Conservation (phyloP, 108 stramenopile species). For the Conticribra guillardii region DNA sequence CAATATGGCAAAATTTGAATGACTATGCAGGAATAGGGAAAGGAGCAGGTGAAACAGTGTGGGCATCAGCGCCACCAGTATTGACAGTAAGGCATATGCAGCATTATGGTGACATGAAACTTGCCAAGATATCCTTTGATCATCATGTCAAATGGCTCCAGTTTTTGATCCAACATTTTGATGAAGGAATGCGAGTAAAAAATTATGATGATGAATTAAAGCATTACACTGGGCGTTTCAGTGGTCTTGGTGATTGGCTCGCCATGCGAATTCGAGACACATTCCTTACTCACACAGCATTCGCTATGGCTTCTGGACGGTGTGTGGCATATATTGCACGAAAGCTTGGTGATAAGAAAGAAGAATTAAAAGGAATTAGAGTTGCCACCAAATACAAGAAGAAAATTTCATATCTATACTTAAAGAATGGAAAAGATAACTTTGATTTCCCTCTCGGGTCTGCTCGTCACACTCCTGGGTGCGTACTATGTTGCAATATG, state of each 20-base stretch:
- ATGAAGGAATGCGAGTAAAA: slow-evolving; percentile 31
- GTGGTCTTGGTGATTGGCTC: slow-evolving; percentile 60
- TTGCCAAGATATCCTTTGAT: slow-evolving; percentile 13
- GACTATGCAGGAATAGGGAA: slow-evolving; percentile 45
- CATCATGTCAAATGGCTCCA: slow-evolving; percentile 34
- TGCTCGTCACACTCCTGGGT: slow-evolving; percentile 25
- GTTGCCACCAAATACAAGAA: slow-evolving; percentile 18
- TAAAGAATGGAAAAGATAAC: slow-evolving; percentile 41
- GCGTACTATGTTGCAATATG: too few species aligned
- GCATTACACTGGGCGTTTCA: slow-evolving; percentile 16
- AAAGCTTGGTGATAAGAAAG: slow-evolving; percentile 9
- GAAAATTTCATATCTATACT: slow-evolving; percentile 22
- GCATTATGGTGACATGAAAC: slow-evolving; percentile 38
- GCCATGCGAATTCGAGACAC: slow-evolving; percentile 38
- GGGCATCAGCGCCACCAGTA: slow-evolving; percentile 47
- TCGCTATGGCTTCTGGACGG: slow-evolving; percentile 41
- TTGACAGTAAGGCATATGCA: slow-evolving; percentile 47
- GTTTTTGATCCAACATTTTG: slow-evolving; percentile 35
- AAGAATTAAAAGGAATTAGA: slow-evolving; percentile 8
- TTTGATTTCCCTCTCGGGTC: slow-evolving; percentile 24
- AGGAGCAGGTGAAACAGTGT: slow-evolving; percentile 46
- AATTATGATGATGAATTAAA: slow-evolving; percentile 34
- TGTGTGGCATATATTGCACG: slow-evolving; percentile 41
- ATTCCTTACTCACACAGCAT: slow-evolving; percentile 42
- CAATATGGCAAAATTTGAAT: slow-evolving; percentile 47